Evolutionary conservation across 2,329 filamentous ascomycete genomes (phyloP).

Genomic region (Microcyclospora tardicrescens): DNA sequence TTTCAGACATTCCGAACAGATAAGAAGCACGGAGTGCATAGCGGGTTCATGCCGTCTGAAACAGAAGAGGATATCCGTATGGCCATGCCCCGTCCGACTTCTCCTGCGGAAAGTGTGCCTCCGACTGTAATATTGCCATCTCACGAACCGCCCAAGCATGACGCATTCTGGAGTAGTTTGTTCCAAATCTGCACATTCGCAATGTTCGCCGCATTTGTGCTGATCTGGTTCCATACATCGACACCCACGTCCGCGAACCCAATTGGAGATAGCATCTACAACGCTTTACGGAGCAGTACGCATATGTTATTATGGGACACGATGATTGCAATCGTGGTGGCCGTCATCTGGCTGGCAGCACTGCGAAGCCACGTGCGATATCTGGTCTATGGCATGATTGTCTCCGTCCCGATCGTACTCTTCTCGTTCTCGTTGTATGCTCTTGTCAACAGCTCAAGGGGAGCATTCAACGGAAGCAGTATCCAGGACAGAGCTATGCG

Average conservation of each 20-base stretch:
- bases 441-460: conserved; percentile 78
- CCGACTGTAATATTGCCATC: conserved; percentile 45
- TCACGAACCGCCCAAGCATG: conserved; percentile 64
- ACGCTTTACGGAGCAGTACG: conserved; percentile 72
- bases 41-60: conserved; percentile 37
- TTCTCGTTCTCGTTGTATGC: conserved; percentile 86
- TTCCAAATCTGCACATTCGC: conserved; percentile 76
- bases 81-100: conserved; percentile 33
- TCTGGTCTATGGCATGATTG: conserved; percentile 66
- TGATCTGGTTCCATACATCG: conserved; percentile 82
- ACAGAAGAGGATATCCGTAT: conserved; percentile 38
- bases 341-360: conserved; percentile 78
- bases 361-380: conserved; percentile 76
- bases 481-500: conserved; percentile 85
- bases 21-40: conserved; percentile 24
- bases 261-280: conserved; percentile 89
- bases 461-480: conserved; percentile 57
- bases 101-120: conserved; percentile 43
- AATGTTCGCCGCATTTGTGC: conserved; percentile 74
- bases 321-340: conserved; percentile 74
- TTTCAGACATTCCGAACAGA: conserved; percentile 43
- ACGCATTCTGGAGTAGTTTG: conserved; percentile 82
- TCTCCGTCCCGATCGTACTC: conserved; percentile 75
- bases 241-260: conserved; percentile 54
- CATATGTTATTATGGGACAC: conserved; percentile 86